Base-by-base conservation (phyloP, 192 early-diverging fungal genomes). In the Geranomyces michiganensis region DNA sequence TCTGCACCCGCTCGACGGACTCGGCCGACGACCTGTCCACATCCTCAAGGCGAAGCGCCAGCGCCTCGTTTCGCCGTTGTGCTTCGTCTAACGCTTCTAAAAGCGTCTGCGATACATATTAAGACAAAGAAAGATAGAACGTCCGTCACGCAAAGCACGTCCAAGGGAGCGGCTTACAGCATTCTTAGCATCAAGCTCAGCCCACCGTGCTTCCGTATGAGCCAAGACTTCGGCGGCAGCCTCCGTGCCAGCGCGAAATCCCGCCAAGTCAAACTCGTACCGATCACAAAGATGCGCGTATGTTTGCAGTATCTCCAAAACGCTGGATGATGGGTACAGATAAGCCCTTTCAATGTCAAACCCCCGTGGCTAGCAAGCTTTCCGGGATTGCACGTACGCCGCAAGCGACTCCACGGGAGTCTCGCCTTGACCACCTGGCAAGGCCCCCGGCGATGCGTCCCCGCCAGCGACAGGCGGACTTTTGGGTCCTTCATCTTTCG, bases 61-160 rank as follows among this genome's bases (percentile, higher is more conserved):
- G 68, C n/a, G 36, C 41, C n/a, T 70, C 68, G 30, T 58, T 61
- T 41, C 56, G 68, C 26, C 26, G 26, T 31, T 60, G 68, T 56
- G 43, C 27, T 26, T 58, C 58, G 19, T 58, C 56, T 9, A 70
- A 41, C 33, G 31, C 31, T 1, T 36, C 30, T 15, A 70, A 27
- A 14, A 70, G 36, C 17, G 56, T 22, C 68, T 68, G 33, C 19
- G 15, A 3, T 26, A n/a, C 7, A n/a, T n/a, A 53, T 4, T 26
- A 3, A 26, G 24, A 24, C 24, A 15, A 2, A 53, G 51, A 53
- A 53, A n/a, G 51, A 53, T 8, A 6, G 4, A 2, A 9, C 51
- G 4, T 26, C 4, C 51, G 3, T 8, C n/a, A 7, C 3, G 51
- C 51, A 53, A n/a, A n/a, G 17, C 7, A 8, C 15, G 6, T 7